Conservation (phyloP, 2,329 filamentous ascomycete species). For the Ceratocystiopsis minuta region DNA sequence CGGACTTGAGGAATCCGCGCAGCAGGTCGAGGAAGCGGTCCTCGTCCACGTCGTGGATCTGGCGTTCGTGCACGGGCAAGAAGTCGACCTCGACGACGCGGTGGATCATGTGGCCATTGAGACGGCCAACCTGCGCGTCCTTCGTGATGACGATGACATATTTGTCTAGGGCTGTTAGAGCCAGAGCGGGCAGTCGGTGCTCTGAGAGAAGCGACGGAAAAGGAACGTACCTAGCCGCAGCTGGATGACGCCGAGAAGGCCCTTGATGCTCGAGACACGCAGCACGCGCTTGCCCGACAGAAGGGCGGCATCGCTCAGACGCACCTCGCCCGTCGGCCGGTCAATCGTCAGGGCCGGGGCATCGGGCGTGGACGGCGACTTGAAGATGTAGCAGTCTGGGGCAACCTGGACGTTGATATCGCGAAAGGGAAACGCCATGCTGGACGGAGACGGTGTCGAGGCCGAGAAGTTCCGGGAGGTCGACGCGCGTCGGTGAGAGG, state of each 20-base stretch:
- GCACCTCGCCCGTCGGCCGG: constrained; percentile 76
- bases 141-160: constrained; percentile 96
- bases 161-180: constrained; percentile 42
- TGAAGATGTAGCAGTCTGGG: constrained; percentile 85
- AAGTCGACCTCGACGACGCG: constrained; percentile 83
- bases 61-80: constrained; percentile 78
- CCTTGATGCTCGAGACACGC: constrained; percentile 77
- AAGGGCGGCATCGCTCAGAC: constrained; percentile 63
- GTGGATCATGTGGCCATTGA: constrained; percentile 95
- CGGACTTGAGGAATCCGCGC: constrained; percentile 62
- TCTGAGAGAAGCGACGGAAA: neutral
- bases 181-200: no score
- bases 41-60: constrained; percentile 83
- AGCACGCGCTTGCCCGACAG: constrained; percentile 53
- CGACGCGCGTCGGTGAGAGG: no score
- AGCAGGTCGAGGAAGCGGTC: constrained; percentile 75
- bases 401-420: constrained; percentile 96
- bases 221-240: constrained; percentile 59
- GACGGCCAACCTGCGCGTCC: constrained; percentile 70
- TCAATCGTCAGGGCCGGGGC: constrained; percentile 79
- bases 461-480: no score
- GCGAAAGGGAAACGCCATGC: constrained; percentile 51
- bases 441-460: neutral
- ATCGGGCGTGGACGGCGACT: constrained; percentile 81
- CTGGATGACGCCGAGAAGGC: constrained; percentile 86